Conservation (phyloP, 139 green algal species). For the Volvox reticuliferus region DNA sequence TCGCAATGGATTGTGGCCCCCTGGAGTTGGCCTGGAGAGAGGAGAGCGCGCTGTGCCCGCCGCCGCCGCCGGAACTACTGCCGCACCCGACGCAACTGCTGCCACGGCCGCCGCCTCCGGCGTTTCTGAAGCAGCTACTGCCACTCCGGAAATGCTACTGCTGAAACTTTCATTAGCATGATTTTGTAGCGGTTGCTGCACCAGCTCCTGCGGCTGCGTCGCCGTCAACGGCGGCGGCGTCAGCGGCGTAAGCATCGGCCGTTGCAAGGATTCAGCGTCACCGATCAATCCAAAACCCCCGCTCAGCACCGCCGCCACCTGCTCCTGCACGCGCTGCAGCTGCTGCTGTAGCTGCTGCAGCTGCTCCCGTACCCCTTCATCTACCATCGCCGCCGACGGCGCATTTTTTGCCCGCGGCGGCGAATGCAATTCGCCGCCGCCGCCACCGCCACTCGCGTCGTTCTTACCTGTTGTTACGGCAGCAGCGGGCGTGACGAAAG, state of each 20-base stretch:
- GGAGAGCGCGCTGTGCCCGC: too few species aligned
- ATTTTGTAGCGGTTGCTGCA: background rate
- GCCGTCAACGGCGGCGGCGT: background rate
- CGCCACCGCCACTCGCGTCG: background rate
- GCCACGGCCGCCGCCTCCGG: too few species aligned
- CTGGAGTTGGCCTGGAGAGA: background rate
- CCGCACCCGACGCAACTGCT: too few species aligned
- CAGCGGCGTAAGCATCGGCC: too few species aligned
- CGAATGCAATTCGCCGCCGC: background rate
- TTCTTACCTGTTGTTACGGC: background rate
- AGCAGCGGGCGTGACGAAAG: background rate
- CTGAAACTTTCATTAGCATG: background rate
- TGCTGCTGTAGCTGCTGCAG: slow-evolving; percentile 12
- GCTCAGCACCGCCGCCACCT: background rate
- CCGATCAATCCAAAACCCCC: background rate
- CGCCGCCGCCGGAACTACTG: too few species aligned
- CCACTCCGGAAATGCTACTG: too few species aligned
- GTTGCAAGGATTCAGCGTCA: background rate
- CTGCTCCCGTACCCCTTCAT: background rate
- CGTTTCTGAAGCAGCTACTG: too few species aligned
- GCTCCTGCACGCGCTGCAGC: background rate
- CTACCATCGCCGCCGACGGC: background rate
- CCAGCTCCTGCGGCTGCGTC: background rate
- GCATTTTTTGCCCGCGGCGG: background rate
- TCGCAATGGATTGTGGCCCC: background rate